These are phyloP conservation scores for Acanthamoeba royreba DNA, from an alignment of 208 protist genomes.

Conservation along the genomic window DNA sequence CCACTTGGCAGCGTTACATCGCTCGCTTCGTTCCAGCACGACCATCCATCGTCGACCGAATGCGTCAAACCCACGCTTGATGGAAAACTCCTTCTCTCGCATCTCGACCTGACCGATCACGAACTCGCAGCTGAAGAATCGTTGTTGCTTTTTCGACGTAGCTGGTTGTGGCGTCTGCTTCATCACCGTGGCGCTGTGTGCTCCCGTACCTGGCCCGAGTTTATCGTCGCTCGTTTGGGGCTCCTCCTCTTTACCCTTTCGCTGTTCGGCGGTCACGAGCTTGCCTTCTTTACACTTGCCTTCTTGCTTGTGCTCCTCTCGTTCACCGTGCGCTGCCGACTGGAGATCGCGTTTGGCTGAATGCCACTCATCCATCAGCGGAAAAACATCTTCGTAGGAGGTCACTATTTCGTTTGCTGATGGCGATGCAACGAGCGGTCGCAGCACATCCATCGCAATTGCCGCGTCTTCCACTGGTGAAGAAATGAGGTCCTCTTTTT, in stretches of 20 bases:
- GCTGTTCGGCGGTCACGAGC: neutral
- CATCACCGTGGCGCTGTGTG: neutral
- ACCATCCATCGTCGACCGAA: neutral
- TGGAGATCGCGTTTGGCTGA: neutral
- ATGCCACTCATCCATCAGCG: neutral
- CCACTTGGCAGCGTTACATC: neutral
- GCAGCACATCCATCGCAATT: neutral
- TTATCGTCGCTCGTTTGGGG: neutral
- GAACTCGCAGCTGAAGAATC: conserved; percentile 29
- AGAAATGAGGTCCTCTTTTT: neutral
- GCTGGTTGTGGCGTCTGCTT: neutral
- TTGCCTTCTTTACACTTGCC: conserved; percentile 1
- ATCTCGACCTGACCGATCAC: conserved; percentile 12
- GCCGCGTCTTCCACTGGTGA: neutral
- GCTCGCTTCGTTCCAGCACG: neutral
- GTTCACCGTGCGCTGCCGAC: neutral
- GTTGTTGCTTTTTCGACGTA: neutral
- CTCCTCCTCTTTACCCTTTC: neutral
- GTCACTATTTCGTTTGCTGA: neutral
- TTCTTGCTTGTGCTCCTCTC: neutral
- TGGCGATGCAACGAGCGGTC: neutral
- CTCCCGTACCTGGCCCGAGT: neutral
- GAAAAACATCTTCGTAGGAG: neutral
- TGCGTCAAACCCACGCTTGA: neutral
- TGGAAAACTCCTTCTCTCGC: neutral